Percentiles rank a stretch among this genome's conserved stretches.
Evolutionary conservation across 371 early-diverging fungal genomes (phyloP).

Genomic region (Mucor piriformis): DNA sequence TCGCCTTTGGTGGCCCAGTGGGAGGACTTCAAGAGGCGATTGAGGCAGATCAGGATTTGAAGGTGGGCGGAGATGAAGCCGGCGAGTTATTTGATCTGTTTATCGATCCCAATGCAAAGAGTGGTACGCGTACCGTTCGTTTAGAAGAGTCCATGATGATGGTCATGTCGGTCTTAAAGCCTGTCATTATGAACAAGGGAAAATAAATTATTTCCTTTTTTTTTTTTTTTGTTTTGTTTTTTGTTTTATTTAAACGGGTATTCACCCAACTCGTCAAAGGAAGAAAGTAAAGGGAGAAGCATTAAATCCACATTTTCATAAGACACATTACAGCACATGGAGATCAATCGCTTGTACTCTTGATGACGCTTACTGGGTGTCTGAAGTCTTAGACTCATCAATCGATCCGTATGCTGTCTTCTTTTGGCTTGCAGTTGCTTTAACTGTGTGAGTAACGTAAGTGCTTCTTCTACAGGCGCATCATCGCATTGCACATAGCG

Average conservation of each 20-base stretch:
- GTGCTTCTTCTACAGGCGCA: not conserved
- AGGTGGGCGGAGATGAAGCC: conserved; percentile 63
- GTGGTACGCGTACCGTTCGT: conserved; percentile 70
- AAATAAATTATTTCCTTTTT: conserved; percentile 15
- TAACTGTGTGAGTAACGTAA: conserved; percentile 3
- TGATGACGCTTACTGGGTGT: conserved; percentile 42
- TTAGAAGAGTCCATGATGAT: conserved; percentile 58
- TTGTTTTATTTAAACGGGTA: not conserved
- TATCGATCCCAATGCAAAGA: conserved; percentile 61
- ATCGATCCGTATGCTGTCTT: conserved; percentile 22
- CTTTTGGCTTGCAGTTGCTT: conserved; percentile 18
- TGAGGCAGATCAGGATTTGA: conserved; percentile 70
- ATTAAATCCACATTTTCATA: conserved; percentile 54
- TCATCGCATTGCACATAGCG: conserved; percentile 6
- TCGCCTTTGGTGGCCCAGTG: conserved; percentile 72
- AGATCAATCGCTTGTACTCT: conserved; percentile 52
- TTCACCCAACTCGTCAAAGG: conserved; percentile 36
- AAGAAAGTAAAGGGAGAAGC: conserved; percentile 44
- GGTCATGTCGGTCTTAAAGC: conserved; percentile 37
- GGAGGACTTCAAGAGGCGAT: conserved; percentile 73
- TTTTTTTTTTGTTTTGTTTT: not conserved
- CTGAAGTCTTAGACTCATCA: conserved; percentile 25
- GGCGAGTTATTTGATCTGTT: conserved; percentile 67
- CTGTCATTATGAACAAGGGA: conserved; percentile 26
- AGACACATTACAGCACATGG: conserved; percentile 51